A percentile compares a stretch with the other conserved stretches of the same genome.
These are phyloP conservation scores for Phytopythium vexans DNA, from an alignment of 352 stramenopile species.

Conservation along the genomic window DNA sequence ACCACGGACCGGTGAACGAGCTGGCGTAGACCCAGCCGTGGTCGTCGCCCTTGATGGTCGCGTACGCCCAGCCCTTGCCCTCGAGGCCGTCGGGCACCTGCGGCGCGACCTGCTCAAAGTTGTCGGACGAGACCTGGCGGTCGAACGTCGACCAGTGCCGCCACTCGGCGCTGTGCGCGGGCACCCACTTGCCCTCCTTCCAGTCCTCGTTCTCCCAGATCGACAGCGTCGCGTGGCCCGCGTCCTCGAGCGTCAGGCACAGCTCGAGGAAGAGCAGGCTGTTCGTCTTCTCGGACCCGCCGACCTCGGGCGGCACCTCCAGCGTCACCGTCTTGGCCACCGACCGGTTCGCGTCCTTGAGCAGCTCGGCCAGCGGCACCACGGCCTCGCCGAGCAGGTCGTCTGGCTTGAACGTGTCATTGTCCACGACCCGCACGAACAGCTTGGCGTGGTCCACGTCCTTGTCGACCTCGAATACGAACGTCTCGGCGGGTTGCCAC, in stretches of 20 bases:
- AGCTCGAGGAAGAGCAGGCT: constrained; percentile 38
- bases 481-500: constrained; percentile 70
- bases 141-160: constrained; percentile 58
- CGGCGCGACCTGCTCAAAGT: constrained; percentile 64
- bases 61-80: constrained; percentile 61
- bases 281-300: constrained; percentile 20
- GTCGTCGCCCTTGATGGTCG: constrained; percentile 56
- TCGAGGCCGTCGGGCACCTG: constrained; percentile 48
- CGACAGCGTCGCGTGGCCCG: constrained; percentile 48
- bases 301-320: constrained; percentile 38
- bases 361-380: constrained; percentile 50
- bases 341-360: constrained; percentile 41
- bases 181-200: constrained; percentile 33
- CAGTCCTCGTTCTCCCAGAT: constrained; percentile 75
- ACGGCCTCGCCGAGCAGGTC: constrained; percentile 53
- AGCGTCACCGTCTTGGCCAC: constrained; percentile 51
- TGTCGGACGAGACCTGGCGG: constrained; percentile 51
- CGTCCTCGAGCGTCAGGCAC: constrained; percentile 46
- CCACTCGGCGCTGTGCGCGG: constrained; percentile 47
- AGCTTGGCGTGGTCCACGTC: constrained; percentile 43
- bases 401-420: constrained; percentile 63
- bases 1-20: constrained; percentile 64
- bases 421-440: constrained; percentile 57
- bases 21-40: constrained; percentile 71
- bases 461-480: constrained; percentile 55